These are phyloP conservation scores for Aspergillus fumigatiaffinis DNA, from an alignment of 2,329 filamentous ascomycete genomes.

Conservation along the genomic window DNA sequence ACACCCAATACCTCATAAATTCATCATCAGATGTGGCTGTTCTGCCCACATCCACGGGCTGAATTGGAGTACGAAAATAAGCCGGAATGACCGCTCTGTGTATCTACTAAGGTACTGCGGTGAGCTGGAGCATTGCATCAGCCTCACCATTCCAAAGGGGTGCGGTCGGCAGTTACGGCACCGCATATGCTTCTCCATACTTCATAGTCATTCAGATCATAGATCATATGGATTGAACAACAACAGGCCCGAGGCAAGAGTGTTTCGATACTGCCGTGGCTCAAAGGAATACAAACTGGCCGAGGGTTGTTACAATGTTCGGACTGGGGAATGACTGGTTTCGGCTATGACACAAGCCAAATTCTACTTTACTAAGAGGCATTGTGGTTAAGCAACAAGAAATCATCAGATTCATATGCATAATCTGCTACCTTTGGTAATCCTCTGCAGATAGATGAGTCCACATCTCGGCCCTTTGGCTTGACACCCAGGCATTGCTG, in stretches of 20 bases:
- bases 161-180: neutral
- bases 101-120: neutral
- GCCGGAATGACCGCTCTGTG: constrained; percentile 11
- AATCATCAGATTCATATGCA: neutral
- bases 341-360: neutral
- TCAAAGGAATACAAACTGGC: neutral
- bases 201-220: neutral
- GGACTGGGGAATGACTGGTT: neutral
- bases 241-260: neutral
- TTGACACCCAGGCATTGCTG: neutral
- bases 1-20: constrained; percentile 21
- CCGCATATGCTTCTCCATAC: neutral
- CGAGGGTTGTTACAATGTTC: neutral
- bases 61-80: constrained; percentile 20
- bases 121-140: constrained; percentile 12
- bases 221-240: too few relatives aligned
- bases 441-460: too few relatives aligned
- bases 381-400: neutral
- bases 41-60: constrained; percentile 7
- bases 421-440: neutral
- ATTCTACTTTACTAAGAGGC: too few relatives aligned
- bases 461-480: too few relatives aligned
- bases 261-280: neutral
- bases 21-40: constrained; percentile 10
- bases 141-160: constrained; percentile 11